phyloP scores from a whole-genome alignment of 1,284 basidiomycete species.

The Moesziomyces sp. region DNA sequence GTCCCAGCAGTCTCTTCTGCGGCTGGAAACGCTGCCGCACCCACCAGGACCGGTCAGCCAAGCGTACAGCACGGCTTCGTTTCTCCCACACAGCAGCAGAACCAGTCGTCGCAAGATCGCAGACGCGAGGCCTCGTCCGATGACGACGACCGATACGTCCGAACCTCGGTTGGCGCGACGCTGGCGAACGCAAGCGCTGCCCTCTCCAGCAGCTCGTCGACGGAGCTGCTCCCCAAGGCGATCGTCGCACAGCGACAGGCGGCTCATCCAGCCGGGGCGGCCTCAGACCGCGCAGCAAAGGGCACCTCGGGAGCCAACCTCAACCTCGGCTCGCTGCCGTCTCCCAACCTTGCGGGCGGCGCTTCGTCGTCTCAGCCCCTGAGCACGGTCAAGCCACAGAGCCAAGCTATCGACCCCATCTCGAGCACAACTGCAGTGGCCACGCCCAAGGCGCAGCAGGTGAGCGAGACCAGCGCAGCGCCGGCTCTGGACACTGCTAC shows the following conservation, averaged over 20 bases:
- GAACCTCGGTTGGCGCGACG: slow-evolving; percentile 35
- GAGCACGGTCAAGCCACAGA: slow-evolving; percentile 29
- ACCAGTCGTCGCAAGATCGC: slow-evolving; percentile 13
- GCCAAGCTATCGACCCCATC: slow-evolving; percentile 19
- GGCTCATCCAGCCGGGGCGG: slow-evolving; percentile 4
- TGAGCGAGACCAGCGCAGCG: slow-evolving; percentile 12
- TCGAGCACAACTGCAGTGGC: slow-evolving; percentile 10
- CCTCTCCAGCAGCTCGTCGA: slow-evolving; percentile 49
- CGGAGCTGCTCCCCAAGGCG: slow-evolving; percentile 43
- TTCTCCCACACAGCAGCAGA: slow-evolving; percentile 24
- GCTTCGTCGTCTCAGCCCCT: slow-evolving; percentile 20
- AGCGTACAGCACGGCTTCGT: slow-evolving; percentile 29
- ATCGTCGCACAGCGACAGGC: slow-evolving; percentile 33
- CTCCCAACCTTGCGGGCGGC: slow-evolving; percentile 10
- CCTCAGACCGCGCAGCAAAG: slow-evolving; percentile 5
- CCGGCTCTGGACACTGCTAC: slow-evolving; percentile 17
- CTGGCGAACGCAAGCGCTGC: slow-evolving; percentile 49
- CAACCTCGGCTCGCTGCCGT: slow-evolving; percentile 44
- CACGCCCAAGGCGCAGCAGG: slow-evolving; percentile 36
- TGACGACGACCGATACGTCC: slow-evolving; percentile 32
- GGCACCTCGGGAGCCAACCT: slow-evolving; percentile 19
- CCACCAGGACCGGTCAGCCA: slow-evolving; percentile 11
- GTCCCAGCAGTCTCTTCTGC: slow-evolving; percentile 7
- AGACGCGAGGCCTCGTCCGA: slow-evolving; percentile 41
- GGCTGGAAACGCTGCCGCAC: slow-evolving; percentile 1